These are phyloP conservation scores for Diaporthe humulicola DNA, from an alignment of 2,329 filamentous ascomycete species.

Conservation along the genomic window DNA sequence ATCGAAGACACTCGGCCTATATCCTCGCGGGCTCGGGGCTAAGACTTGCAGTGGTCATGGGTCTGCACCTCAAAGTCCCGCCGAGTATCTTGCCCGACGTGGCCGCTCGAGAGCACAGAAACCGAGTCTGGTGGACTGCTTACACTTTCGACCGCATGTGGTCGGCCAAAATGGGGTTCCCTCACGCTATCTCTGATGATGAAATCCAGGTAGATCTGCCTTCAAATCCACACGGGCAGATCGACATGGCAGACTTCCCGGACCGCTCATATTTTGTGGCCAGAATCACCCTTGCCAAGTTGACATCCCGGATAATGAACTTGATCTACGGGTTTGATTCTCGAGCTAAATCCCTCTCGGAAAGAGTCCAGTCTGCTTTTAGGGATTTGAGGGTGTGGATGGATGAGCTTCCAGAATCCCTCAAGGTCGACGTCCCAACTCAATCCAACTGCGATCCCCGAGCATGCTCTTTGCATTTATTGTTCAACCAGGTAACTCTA, in stretches of 20 bases:
- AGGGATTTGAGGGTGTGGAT: not conserved
- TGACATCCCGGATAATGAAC: constrained; percentile 1
- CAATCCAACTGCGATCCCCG: not conserved
- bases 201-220: not conserved
- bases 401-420: not conserved
- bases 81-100: not conserved
- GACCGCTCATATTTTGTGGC: not conserved
- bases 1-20: constrained; percentile 2
- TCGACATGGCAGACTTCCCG: not conserved
- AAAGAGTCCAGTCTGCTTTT: not conserved
- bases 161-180: not conserved
- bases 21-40: not conserved
- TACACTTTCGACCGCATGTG: constrained; percentile 16
- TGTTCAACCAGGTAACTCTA: not conserved
- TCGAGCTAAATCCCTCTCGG: not conserved
- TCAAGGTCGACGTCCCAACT: not conserved
- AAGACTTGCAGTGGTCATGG: not conserved
- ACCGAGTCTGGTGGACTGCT: constrained; percentile 5
- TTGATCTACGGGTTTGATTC: not conserved
- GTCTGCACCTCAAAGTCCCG: not conserved
- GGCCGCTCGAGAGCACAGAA: constrained; percentile 4
- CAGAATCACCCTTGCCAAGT: not conserved
- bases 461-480: not conserved
- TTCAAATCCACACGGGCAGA: not conserved
- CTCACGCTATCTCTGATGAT: not conserved